Evolutionary conservation across 371 early-diverging fungal species (phyloP).

Genomic region (Chytridium lagenaria): DNA sequence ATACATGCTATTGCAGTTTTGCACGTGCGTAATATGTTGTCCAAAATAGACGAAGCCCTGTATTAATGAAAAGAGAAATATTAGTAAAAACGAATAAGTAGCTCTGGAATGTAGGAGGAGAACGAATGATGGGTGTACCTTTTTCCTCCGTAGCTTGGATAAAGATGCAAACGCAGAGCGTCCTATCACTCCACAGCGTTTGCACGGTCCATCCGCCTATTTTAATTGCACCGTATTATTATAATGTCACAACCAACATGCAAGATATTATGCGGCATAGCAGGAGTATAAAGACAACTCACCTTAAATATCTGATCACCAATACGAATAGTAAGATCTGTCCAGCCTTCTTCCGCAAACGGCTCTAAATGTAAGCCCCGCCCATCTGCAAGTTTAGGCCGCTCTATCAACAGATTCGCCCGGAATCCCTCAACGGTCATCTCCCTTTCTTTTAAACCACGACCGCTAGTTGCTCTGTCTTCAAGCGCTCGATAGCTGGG

Average conservation of each 20-base stretch:
- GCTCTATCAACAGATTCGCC: conserved; percentile 2
- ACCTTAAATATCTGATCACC: conserved; percentile 13
- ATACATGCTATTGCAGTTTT: too few relatives aligned
- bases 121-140: background rate
- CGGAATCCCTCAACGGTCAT: background rate
- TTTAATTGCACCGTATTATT: background rate
- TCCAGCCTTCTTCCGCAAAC: conserved; percentile 9
- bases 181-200: conserved; percentile 11
- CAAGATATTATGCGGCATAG: too few relatives aligned
- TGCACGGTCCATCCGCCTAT: conserved; percentile 5
- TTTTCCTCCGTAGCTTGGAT: background rate
- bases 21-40: background rate
- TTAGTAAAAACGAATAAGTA: too few relatives aligned
- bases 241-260: too few relatives aligned
- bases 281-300: conserved; percentile 2
- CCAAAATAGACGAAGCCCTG: conserved; percentile 18
- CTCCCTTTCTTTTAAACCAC: background rate
- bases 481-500: background rate
- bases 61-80: too few relatives aligned
- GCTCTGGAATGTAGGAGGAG: background rate
- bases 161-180: conserved; percentile 8
- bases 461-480: background rate
- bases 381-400: background rate
- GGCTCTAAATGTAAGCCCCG: conserved; percentile 1
- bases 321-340: background rate